Percentiles rank a stretch among this genome's conserved stretches.
phyloP scores from a whole-genome alignment of 179 eudicot genomes.

The Spergularia azorica region DNA sequence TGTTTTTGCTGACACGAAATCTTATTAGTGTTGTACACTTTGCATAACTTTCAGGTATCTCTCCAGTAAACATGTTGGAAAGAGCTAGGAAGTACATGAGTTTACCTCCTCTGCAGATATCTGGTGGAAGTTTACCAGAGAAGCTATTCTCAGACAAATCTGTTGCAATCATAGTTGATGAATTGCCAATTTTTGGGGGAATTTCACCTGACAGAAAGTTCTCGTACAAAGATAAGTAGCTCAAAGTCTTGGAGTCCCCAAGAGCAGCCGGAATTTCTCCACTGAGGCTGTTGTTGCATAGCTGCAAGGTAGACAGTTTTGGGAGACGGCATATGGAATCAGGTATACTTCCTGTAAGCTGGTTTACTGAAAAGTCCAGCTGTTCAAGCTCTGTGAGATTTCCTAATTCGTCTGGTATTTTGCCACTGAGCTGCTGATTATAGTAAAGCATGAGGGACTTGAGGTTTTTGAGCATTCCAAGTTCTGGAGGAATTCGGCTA shows the following conservation, averaged over 20 bases:
- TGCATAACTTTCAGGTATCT: constrained; percentile 60
- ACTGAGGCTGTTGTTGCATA: constrained; percentile 75
- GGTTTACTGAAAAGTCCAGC: constrained; percentile 75
- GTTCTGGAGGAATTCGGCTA: constrained; percentile 57
- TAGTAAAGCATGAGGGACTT: constrained; percentile 65
- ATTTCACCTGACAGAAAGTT: constrained; percentile 67
- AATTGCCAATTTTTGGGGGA: constrained; percentile 62
- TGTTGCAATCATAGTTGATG: constrained; percentile 45
- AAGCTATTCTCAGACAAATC: constrained; percentile 76
- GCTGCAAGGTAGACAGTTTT: constrained; percentile 57
- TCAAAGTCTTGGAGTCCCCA: constrained; percentile 54
- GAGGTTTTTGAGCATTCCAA: constrained; percentile 57
- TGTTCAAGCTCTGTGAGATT: constrained; percentile 61
- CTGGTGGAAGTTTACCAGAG: constrained; percentile 56
- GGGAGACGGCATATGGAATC: constrained; percentile 61
- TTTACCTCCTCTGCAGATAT: constrained; percentile 62
- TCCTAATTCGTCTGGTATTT: constrained; percentile 72
- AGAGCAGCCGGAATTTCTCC: constrained; percentile 59
- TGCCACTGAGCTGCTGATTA: constrained; percentile 48
- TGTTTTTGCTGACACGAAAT: constrained; percentile 72
- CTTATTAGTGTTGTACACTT: constrained; percentile 61
- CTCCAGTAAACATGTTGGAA: constrained; percentile 61
- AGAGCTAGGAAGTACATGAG: constrained; percentile 61
- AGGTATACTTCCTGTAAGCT: constrained; percentile 58
- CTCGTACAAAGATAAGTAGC: constrained; percentile 57